phyloP scores from a whole-genome alignment of 2,329 filamentous ascomycete species.

The Talaromyces sp. region DNA sequence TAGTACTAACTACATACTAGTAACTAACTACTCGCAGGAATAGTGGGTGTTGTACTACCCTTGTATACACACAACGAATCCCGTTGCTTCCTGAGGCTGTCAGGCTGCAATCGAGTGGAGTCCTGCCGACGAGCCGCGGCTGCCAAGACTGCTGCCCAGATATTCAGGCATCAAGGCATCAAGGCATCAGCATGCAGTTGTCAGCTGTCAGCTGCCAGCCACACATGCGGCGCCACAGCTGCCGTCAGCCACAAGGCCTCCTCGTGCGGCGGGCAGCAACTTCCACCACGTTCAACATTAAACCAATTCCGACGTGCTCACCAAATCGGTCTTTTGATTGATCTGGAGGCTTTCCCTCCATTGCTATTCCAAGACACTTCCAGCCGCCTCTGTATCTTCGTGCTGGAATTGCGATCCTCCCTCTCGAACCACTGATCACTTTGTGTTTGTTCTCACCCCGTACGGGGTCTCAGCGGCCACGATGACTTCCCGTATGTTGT shows the following conservation, averaged over 20 bases:
- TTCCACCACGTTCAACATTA: conserved; percentile 16
- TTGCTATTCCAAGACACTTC: background rate
- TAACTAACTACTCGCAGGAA: too few relatives aligned
- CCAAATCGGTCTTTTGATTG: background rate
- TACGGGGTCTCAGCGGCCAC: conserved; percentile 47
- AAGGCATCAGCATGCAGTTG: background rate
- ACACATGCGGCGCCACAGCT: background rate
- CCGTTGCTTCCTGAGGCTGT: background rate
- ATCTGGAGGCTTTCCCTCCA: conserved; percentile 1
- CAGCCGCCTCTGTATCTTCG: background rate
- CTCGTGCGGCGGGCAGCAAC: conserved; percentile 12
- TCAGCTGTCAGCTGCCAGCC: too few relatives aligned
- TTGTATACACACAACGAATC: too few relatives aligned
- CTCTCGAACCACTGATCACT: conserved; percentile 4
- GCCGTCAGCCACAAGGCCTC: background rate
- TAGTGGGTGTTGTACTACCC: too few relatives aligned
- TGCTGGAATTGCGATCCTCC: background rate
- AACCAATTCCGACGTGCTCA: conserved; percentile 4
- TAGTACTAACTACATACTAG: too few relatives aligned
- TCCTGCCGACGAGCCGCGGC: background rate
- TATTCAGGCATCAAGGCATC: background rate
- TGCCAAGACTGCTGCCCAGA: background rate
- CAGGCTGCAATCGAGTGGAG: conserved; percentile 4
- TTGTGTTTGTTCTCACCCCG: conserved; percentile 14
- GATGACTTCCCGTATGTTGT: conserved; percentile 54